Evolutionary conservation across 2,329 filamentous ascomycete genomes (phyloP), one percentile per base, ranked within the genome.

Genomic region (Fusarium sp.): DNA sequence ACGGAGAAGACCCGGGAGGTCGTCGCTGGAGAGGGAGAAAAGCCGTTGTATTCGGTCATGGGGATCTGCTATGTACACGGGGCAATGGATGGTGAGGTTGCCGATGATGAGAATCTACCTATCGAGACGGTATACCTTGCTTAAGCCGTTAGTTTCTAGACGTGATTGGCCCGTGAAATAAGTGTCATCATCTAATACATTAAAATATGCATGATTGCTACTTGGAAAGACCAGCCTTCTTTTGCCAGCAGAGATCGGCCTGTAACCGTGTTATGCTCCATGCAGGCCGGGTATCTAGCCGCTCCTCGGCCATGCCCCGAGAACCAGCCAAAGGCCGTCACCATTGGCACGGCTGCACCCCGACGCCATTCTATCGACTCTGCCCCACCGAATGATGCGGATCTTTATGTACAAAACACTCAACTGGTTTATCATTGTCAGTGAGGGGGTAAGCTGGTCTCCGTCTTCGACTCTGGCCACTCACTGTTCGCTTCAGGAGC

Each of bases 111-210:
- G 27, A 31, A 8, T 14, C 47, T 20, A 2, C 47, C 18, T 2
- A 31, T 31, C 4, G 10, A 31, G 18, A 54, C 4, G 18, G 27
- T 20, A 3, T 54, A 31, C 10, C 27, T 54, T 31, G 47, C 18
- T 8, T 52, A 18, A 4, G 9, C 5, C 3, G 2, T n/a, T 27
- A 1, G 2, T 27, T 50, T 50, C 14, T 27, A 5, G 47, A 6
- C 9, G 10, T 0, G 2, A 5, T n/a, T 13, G 16, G 14, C 0
- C 2, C 2, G 2, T 6, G 10, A 4, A 2, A 16, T 5, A 27
- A 27, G 9, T 11, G 5, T 8, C 1, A 45, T 16, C 0, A 8
- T 16, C 1, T 2, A 16, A 27, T 27, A 18, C 9, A 10, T 18
- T 10, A 47, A 18, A 2, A 45, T 3, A 45, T 4, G 13, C 3